Conservation (phyloP, 202 grass and related monocot species). For the Elaeis oleifera region DNA sequence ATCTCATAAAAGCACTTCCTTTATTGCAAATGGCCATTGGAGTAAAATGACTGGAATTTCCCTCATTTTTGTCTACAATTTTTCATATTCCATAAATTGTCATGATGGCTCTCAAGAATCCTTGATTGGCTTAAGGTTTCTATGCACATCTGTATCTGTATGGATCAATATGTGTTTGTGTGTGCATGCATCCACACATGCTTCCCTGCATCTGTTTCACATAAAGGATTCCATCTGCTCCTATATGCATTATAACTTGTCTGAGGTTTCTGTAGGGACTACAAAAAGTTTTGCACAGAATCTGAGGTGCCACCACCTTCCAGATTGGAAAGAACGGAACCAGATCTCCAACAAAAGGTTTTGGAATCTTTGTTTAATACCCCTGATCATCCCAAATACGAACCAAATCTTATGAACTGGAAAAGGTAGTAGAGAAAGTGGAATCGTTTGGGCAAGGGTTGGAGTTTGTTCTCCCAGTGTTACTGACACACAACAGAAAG, state of each 20-base stretch:
- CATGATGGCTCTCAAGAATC: too few species aligned
- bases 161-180: too few species aligned
- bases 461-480: constrained; percentile 28
- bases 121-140: too few species aligned
- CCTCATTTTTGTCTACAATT: too few species aligned
- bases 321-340: constrained; percentile 30
- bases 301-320: constrained; percentile 6
- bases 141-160: too few species aligned
- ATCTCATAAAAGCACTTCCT: too few species aligned
- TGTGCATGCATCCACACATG: too few species aligned
- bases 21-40: too few species aligned
- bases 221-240: too few species aligned
- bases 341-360: constrained; percentile 49
- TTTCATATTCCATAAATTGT: too few species aligned
- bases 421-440: constrained; percentile 64
- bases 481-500: constrained; percentile 31
- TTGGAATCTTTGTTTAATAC: constrained; percentile 64
- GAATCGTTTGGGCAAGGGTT: constrained; percentile 31
- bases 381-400: constrained; percentile 26
- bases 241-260: constrained; percentile 1
- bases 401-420: constrained; percentile 70
- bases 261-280: constrained; percentile 9
- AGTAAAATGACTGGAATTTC: too few species aligned
- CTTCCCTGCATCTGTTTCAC: too few species aligned
- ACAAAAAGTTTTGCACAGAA: not conserved